Base-by-base conservation (phyloP, 257 asterid species). In the Paulownia fortunei region DNA sequence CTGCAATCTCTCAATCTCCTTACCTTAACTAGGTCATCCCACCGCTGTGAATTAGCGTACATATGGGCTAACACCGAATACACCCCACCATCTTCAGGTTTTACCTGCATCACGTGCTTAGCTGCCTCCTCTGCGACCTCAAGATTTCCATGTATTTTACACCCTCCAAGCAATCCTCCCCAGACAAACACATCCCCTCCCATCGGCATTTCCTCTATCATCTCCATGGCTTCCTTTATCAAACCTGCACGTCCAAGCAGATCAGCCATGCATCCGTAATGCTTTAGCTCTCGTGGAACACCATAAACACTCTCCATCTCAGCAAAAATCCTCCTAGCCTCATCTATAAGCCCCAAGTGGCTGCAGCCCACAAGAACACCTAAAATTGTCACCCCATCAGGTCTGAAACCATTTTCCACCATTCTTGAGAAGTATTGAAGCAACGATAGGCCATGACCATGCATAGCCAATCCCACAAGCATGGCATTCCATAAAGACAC, bases 91-190 rank as follows among this genome's bases (percentile, higher is more conserved):
- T 95, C 99, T 75, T 85, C 94, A 0, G 98, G 99, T 62, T 87
- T 93, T 72, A 93, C 87, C 74, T 86, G 83, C 89, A 91, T 88
- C 80, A 95, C 85, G 1, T 47, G 85, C 79, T 70, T 76, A 3
- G 98, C 97, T 0, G 97, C 98, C 72, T 52, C 88, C 83, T 89
- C 97, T 0, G 97, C 99, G 18, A 84, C 78, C 72, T 87, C 97
- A 10, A 91, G 79, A 69, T 93, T 76, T 44, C 97, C 96, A 21
- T 95, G 97, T 77, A 85, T 82, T 75, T 90, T 84, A 67, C 98
- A 92, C 70, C 99, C 99, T 32, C 99, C 98, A n/a, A 95, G 96
- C 85, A 95, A 71, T 30, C 97, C 96, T 34, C 98, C 98, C 99
- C 97, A 94, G 49, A 88, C 94, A 26, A 88, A 94, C 44, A 87